Conservation (phyloP, 1,284 basidiomycete genomes). For the Moesziomyces globuligerus region DNA sequence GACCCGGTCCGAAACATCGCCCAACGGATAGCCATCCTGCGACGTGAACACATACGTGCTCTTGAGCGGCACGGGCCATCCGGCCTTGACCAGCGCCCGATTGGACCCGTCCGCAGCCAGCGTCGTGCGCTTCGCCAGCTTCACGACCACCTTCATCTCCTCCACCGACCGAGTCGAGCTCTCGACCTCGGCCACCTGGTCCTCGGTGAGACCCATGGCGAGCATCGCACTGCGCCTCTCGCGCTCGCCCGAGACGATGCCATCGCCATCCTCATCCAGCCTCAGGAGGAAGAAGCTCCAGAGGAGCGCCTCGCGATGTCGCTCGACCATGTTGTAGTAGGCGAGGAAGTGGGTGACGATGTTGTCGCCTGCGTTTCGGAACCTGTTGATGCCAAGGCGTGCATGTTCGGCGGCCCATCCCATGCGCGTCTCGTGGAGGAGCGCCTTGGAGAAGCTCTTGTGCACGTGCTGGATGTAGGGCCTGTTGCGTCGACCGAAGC, state of each 20-base stretch:
- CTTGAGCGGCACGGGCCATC: conserved; percentile 45
- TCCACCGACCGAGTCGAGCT: background rate
- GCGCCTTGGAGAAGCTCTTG: conserved; percentile 32
- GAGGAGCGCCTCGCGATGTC: conserved; percentile 58
- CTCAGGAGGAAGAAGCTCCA: conserved; percentile 56
- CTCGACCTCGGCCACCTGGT: conserved; percentile 5
- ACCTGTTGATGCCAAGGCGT: conserved; percentile 21
- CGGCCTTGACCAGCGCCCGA: conserved; percentile 20
- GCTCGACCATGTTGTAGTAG: conserved; percentile 51
- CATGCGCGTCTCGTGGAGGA: conserved; percentile 39
- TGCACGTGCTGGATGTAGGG: conserved; percentile 46
- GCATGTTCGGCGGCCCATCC: conserved; percentile 42
- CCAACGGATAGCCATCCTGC: conserved; percentile 39
- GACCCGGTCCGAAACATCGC: conserved; percentile 11
- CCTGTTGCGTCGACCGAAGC: conserved; percentile 41
- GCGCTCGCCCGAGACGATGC: conserved; percentile 1
- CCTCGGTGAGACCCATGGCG: conserved; percentile 24
- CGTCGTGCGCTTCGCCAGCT: conserved; percentile 20
- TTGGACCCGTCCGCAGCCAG: conserved; percentile 21
- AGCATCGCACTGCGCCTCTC: conserved; percentile 14
- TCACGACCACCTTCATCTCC: conserved; percentile 17
- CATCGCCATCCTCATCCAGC: conserved; percentile 42
- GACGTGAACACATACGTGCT: conserved; percentile 28
- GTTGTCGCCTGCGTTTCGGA: conserved; percentile 41
- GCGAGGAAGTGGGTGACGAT: conserved; percentile 42